Evolutionary conservation across 139 green algal genomes (phyloP), one percentile per base, ranked within the genome.

Genomic region (Coelastrella sp.): DNA sequence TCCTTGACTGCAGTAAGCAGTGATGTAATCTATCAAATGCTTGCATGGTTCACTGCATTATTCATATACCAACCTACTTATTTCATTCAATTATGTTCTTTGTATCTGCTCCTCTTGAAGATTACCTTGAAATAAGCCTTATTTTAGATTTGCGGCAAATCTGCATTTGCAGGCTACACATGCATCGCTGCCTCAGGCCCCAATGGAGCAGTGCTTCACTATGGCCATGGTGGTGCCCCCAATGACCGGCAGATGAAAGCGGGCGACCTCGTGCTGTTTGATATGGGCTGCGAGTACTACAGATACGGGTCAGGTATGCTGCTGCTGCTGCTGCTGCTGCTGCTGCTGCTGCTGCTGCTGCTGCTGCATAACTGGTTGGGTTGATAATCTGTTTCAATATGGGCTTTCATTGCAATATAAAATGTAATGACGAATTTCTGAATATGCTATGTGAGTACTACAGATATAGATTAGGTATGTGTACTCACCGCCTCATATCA

Each of bases 171-270:
- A 90, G 86, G 87, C 56, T 99, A 99, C 93, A 98, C 95, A 0
- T 95, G 94, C 91, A 99, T 99, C 72, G 94, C 94, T 86, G 97
- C 95, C 6, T 95, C 91, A 3, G 97, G 97, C 0, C 90, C 93
- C 73, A 98, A 97, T 87, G 93, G 87, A 17, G 95, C 97, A 0
- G 90, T 97, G 17, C 94, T 99, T 85, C 97, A 99, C 91, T 99
- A 99, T 72, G 97, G 97, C 19, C 95, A 99, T 79, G 95, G 94
- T 0, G 96, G 93, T 0, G 95, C 97, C 7, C 97, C 97, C 35
- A 99, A 99, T 91, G 94, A 96, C 87, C 86, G 92, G 0, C 94
- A 96, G 90, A 92, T 96, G 20, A 11, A 0, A 0, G 91, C 95
- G 10, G 95, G 94, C 10, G 96, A 98, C 82, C 92, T 98, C 76